Evolutionary conservation across 2,329 filamentous ascomycete genomes (phyloP).

Genomic region (Epichloe aotearoae): DNA sequence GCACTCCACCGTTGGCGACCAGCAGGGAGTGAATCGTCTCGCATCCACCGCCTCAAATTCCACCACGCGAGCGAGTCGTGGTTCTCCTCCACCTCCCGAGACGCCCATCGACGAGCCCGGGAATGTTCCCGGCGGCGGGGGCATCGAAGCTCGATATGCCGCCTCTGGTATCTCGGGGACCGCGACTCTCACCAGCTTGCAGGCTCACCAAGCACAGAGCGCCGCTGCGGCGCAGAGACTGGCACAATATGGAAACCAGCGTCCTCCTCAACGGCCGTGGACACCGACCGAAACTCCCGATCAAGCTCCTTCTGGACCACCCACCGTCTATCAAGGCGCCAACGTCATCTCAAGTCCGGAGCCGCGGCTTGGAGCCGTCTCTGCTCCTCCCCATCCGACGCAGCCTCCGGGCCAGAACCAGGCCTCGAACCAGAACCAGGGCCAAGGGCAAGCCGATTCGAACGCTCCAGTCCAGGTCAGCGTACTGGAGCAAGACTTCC

Average conservation of each 20-base stretch:
- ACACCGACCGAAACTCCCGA: slow-evolving; percentile 87
- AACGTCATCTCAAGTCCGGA: slow-evolving; percentile 49
- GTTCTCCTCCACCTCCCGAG: slow-evolving; percentile 88
- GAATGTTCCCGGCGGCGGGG: slow-evolving; percentile 51
- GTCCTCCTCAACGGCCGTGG: slow-evolving; percentile 55
- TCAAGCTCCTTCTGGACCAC: slow-evolving; percentile 75
- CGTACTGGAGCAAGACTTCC: slow-evolving; percentile 75
- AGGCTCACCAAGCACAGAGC: slow-evolving; percentile 48
- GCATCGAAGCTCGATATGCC: slow-evolving; percentile 84
- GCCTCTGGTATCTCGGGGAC: slow-evolving; percentile 82
- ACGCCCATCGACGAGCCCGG: slow-evolving; percentile 70
- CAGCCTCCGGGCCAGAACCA: not conserved
- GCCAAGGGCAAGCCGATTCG: slow-evolving; percentile 15
- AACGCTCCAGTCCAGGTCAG: slow-evolving; percentile 41
- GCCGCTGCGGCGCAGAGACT: slow-evolving; percentile 69
- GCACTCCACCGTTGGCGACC: slow-evolving; percentile 20
- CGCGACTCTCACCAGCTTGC: slow-evolving; percentile 64
- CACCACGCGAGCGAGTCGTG: slow-evolving; percentile 80
- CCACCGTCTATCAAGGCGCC: slow-evolving; percentile 80
- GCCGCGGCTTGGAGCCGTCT: slow-evolving; percentile 25
- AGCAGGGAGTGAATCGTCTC: slow-evolving; percentile 46
- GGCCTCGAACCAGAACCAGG: not conserved
- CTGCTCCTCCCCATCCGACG: slow-evolving; percentile 28
- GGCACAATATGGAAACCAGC: slow-evolving; percentile 54
- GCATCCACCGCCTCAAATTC: slow-evolving; percentile 83